Conservation (phyloP, 306 rosid genomes). For the Alnus rubra region DNA sequence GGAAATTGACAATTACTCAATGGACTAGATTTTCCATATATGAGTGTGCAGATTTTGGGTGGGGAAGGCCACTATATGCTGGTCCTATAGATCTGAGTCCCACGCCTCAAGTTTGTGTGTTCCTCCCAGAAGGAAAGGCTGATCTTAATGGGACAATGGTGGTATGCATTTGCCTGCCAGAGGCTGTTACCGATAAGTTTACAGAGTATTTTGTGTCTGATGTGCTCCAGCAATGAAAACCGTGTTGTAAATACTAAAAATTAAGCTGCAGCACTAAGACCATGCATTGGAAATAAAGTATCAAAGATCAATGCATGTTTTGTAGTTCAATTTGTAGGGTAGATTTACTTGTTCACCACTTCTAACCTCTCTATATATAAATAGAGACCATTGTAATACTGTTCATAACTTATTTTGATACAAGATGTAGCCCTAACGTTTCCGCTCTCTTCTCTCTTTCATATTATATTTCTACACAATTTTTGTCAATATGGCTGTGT, state of each 20-base stretch:
- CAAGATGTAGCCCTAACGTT: too few species aligned
- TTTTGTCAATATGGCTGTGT: too few species aligned
- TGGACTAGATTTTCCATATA: conserved; percentile 91
- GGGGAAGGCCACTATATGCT: conserved; percentile 84
- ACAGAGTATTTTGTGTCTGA: conserved; percentile 37
- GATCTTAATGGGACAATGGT: conserved; percentile 56
- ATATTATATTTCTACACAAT: too few species aligned
- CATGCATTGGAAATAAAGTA: background rate
- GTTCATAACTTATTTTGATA: too few species aligned
- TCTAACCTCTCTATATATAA: too few species aligned
- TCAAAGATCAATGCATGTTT: background rate
- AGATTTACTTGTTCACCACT: too few species aligned
- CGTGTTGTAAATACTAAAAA: background rate
- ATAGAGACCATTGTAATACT: too few species aligned
- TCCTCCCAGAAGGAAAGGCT: conserved; percentile 68
- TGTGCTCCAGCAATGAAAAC: conserved; percentile 20
- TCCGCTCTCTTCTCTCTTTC: too few species aligned
- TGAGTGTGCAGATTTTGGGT: conserved; percentile 79
- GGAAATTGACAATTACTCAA: conserved; percentile 81
- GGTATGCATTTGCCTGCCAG: conserved; percentile 85
- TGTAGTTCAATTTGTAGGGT: too few species aligned
- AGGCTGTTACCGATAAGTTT: conserved; percentile 57
- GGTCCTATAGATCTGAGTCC: conserved; percentile 93
- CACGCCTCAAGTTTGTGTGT: conserved; percentile 88
- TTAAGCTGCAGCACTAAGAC: background rate